Percentiles rank a stretch among this genome's conserved stretches.
Conservation (phyloP, 139 green algal species). For the Closterium sp. region DNA sequence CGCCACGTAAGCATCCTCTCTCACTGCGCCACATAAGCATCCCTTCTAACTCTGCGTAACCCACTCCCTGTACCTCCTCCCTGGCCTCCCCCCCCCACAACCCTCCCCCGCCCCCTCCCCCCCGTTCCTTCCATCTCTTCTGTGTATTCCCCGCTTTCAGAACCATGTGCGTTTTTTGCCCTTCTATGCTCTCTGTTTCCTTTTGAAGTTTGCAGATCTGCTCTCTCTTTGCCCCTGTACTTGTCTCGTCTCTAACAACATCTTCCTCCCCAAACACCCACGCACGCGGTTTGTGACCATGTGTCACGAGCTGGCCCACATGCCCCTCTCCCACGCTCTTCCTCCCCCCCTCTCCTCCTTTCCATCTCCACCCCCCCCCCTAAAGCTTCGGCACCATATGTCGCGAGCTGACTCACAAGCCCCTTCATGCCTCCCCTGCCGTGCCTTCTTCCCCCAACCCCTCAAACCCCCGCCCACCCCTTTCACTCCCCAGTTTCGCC, state of each 20-base stretch:
- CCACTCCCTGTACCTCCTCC: neutral
- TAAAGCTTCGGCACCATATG: neutral
- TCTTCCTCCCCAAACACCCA: neutral
- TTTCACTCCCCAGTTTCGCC: conserved; percentile 17
- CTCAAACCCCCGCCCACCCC: neutral
- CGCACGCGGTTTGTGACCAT: neutral
- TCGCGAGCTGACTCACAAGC: too few species aligned
- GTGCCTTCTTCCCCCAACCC: neutral
- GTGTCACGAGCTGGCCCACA: neutral
- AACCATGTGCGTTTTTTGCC: too few species aligned
- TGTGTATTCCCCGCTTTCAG: too few species aligned
- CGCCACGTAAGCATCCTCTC: conserved; percentile 15
- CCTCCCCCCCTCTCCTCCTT: too few species aligned
- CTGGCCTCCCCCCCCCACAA: neutral
- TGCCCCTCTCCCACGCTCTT: neutral
- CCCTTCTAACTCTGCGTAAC: too few species aligned
- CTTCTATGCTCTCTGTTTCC: too few species aligned
- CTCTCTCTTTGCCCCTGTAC: neutral
- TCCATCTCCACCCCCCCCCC: too few species aligned
- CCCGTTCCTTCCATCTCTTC: neutral
- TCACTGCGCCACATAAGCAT: neutral
- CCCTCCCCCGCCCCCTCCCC: neutral
- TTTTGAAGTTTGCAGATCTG: neutral
- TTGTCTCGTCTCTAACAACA: neutral
- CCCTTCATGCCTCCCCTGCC: neutral